A percentile compares a stretch with the other conserved stretches of the same genome.
Evolutionary conservation across 768 basidiomycete species (phyloP).

Genomic region (Trichaptum fuscoviolaceum): DNA sequence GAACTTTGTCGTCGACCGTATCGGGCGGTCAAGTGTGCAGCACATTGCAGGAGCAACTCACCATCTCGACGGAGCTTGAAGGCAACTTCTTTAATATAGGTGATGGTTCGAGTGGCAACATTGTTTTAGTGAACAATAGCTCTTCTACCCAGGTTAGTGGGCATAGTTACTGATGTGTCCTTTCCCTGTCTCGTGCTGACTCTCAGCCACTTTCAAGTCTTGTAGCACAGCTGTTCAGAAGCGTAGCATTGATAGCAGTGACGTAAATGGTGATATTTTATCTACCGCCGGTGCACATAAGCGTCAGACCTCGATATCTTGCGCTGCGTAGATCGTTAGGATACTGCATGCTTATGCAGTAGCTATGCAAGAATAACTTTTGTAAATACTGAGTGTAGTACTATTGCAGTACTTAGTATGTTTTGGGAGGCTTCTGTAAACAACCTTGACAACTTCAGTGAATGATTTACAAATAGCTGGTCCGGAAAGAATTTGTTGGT

Average conservation of each 20-base stretch:
- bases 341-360: background rate
- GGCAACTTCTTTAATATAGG: background rate
- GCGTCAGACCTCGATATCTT: background rate
- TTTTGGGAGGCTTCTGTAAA: too few species aligned
- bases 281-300: background rate
- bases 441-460: too few species aligned
- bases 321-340: background rate
- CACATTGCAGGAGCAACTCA: background rate
- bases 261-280: background rate
- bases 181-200: background rate
- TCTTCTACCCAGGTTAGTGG: background rate
- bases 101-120: background rate
- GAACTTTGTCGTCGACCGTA: background rate
- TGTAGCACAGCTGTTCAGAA: background rate
- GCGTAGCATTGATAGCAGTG: background rate
- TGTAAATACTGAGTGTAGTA: too few species aligned
- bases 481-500: too few species aligned
- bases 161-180: background rate
- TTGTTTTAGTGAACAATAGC: background rate
- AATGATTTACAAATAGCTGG: too few species aligned
- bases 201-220: background rate
- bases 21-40: background rate
- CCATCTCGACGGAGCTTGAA: background rate
- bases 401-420: too few species aligned
- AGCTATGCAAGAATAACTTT: too few species aligned